Evolutionary conservation across 352 stramenopile genomes (phyloP).

Genomic region (Globisporangium nodosum): DNA sequence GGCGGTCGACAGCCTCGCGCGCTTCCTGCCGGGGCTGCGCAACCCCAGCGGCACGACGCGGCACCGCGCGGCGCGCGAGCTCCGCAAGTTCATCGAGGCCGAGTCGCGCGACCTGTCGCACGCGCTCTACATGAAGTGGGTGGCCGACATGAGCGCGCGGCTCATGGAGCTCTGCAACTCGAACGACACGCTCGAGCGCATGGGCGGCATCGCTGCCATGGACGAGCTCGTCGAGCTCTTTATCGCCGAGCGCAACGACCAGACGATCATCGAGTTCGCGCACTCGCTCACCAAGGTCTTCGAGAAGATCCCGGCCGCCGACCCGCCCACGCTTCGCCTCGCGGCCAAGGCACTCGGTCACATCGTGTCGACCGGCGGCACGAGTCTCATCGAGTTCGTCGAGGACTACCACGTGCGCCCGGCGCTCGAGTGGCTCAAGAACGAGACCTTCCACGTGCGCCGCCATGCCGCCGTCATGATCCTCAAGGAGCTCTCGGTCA

Average conservation of each 20-base stretch:
- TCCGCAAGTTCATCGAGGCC: constrained; percentile 82
- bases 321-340: constrained; percentile 65
- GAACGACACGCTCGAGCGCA: constrained; percentile 68
- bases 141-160: constrained; percentile 73
- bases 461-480: constrained; percentile 85
- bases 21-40: constrained; percentile 73
- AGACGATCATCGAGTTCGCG: constrained; percentile 88
- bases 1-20: constrained; percentile 46
- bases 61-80: constrained; percentile 59
- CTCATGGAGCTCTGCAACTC: constrained; percentile 85
- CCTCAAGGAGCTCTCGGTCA: constrained; percentile 81
- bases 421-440: constrained; percentile 85
- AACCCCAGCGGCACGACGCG: constrained; percentile 58
- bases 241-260: constrained; percentile 85
- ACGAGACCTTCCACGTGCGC: constrained; percentile 86
- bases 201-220: constrained; percentile 85
- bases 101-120: constrained; percentile 83
- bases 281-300: constrained; percentile 85
- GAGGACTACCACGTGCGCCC: constrained; percentile 87
- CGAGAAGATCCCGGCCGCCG: constrained; percentile 78
- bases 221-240: constrained; percentile 87
- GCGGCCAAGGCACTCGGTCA: constrained; percentile 80
- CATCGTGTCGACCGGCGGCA: constrained; percentile 82
- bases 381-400: constrained; percentile 85
- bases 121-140: constrained; percentile 83